These are phyloP conservation scores for Phyllosticta citribraziliensis DNA, from an alignment of 2,329 filamentous ascomycete genomes.

Conservation along the genomic window DNA sequence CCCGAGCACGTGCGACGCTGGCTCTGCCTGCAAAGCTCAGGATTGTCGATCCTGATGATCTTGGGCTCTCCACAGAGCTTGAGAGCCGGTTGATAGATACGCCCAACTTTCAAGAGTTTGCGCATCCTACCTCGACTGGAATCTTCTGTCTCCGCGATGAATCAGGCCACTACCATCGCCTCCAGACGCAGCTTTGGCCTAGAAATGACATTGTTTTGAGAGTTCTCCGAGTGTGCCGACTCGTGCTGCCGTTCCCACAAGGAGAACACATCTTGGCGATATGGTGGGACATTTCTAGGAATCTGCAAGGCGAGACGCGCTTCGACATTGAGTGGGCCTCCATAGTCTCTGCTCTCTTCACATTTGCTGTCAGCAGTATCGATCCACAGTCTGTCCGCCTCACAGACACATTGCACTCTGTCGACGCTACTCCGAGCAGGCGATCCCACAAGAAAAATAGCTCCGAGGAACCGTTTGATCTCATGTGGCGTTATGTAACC, in stretches of 20 bases:
- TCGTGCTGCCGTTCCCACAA: constrained; percentile 24
- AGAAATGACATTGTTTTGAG: constrained; percentile 19
- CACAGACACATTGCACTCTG: constrained; percentile 6
- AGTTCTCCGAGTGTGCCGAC: constrained; percentile 23
- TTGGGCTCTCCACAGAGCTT: constrained; percentile 13
- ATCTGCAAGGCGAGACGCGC: constrained; percentile 13
- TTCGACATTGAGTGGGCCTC: constrained; percentile 27
- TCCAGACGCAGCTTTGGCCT: constrained; percentile 23
- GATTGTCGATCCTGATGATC: constrained; percentile 24
- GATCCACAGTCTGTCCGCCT: constrained; percentile 21
- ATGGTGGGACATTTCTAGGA: constrained; percentile 28
- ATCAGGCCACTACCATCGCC: constrained; percentile 22
- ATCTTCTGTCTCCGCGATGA: constrained; percentile 21
- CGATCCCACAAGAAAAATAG: neutral
- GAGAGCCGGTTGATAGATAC: neutral
- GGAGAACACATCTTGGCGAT: constrained; percentile 28
- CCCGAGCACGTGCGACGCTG: constrained; percentile 20
- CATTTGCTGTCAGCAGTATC: constrained; percentile 27
- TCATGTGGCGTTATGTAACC: constrained; percentile 24
- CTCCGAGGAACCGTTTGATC: constrained; percentile 4
- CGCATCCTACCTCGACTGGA: neutral
- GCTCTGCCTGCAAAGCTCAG: constrained; percentile 14
- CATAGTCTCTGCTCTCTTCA: constrained; percentile 31
- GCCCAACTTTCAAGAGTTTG: neutral
- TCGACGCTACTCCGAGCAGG: constrained; percentile 1